These are phyloP conservation scores for Suhomyces pyralidae DNA, from an alignment of 805 yeast species.

Conservation along the genomic window DNA sequence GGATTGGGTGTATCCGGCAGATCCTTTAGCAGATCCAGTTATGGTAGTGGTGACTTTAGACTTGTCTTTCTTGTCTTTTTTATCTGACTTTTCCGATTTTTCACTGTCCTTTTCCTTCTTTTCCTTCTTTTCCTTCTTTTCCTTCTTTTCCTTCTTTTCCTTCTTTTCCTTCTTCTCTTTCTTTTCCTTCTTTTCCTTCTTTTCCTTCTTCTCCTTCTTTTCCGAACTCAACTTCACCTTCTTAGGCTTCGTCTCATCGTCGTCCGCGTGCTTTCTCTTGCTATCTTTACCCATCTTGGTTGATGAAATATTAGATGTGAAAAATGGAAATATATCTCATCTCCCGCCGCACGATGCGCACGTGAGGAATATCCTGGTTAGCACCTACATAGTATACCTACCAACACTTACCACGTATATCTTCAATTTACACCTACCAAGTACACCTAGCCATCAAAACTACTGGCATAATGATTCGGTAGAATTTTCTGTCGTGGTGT, in stretches of 20 bases:
- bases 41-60: slow-evolving; percentile 6
- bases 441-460: no score
- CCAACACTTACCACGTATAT: no score
- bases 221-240: slow-evolving; percentile 31
- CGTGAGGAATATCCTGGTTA: not conserved
- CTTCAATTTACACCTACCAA: no score
- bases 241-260: slow-evolving; percentile 23
- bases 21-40: slow-evolving; percentile 10
- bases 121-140: slow-evolving; percentile 26
- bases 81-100: slow-evolving; percentile 24
- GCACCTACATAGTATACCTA: no score
- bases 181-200: slow-evolving; percentile 36
- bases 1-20: slow-evolving; percentile 35
- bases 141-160: slow-evolving; percentile 31
- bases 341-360: slow-evolving; percentile 2
- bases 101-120: slow-evolving; percentile 16
- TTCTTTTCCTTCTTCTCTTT: slow-evolving; percentile 39
- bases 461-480: no score
- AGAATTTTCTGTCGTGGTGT: no score
- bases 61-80: slow-evolving; percentile 19
- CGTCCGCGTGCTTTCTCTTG: slow-evolving; percentile 26
- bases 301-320: not conserved
- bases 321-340: slow-evolving; percentile 2
- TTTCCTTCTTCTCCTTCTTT: slow-evolving; percentile 39
- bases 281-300: slow-evolving; percentile 18